A percentile compares a stretch with the other conserved stretches of the same genome.
Conservation (phyloP, 2,329 filamentous ascomycete genomes). For the Phialocephala sp. region DNA sequence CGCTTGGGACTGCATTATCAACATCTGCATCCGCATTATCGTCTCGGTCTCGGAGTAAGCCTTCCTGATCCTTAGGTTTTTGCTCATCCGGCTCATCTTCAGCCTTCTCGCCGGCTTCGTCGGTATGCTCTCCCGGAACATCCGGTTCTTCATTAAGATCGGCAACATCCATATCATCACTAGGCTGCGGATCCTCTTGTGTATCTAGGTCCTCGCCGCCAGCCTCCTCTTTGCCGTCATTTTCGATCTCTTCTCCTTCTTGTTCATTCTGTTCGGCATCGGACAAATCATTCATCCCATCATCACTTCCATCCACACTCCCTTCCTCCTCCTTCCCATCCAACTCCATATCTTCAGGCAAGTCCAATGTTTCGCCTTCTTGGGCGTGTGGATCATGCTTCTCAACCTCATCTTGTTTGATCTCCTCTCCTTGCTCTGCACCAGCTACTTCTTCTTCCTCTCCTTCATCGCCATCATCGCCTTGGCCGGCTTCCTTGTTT, state of each 20-base stretch:
- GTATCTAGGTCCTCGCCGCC: slow-evolving; percentile 47
- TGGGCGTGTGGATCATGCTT: slow-evolving; percentile 69
- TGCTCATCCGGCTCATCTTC: slow-evolving; percentile 56
- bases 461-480: slow-evolving; percentile 56
- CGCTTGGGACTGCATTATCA: slow-evolving; percentile 68
- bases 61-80: slow-evolving; percentile 56
- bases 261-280: slow-evolving; percentile 51
- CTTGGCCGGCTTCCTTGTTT: slow-evolving; percentile 60
- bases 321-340: slow-evolving; percentile 59
- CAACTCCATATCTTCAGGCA: slow-evolving; percentile 74
- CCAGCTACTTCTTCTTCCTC: slow-evolving; percentile 64
- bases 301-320: slow-evolving; percentile 48
- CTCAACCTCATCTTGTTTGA: slow-evolving; percentile 61
- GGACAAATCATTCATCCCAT: slow-evolving; percentile 60
- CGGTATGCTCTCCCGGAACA: slow-evolving; percentile 49
- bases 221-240: slow-evolving; percentile 52
- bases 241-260: slow-evolving; percentile 43
- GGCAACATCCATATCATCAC: slow-evolving; percentile 43
- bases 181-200: slow-evolving; percentile 47
- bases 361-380: slow-evolving; percentile 70
- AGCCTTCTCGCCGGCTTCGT: slow-evolving; percentile 57
- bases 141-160: slow-evolving; percentile 42
- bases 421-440: slow-evolving; percentile 62
- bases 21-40: slow-evolving; percentile 59
- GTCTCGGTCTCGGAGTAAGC: slow-evolving; percentile 45